Conservation (phyloP, 2,329 filamentous ascomycete species). For the Xylariaceae sp. region DNA sequence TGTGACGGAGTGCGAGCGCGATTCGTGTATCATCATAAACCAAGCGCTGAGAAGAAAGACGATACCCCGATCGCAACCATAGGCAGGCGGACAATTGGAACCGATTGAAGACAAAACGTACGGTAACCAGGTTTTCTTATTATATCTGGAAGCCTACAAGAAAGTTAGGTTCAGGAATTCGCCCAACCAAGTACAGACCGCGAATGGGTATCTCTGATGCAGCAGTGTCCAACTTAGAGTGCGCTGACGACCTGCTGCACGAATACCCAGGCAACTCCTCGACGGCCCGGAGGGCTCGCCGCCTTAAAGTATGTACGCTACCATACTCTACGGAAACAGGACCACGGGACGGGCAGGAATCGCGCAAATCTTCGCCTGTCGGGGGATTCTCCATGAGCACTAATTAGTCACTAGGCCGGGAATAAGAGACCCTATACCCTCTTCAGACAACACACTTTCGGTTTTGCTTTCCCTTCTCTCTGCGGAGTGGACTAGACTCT, state of each 20-base stretch:
- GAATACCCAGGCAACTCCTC: too few relatives aligned
- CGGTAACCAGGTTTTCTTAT: conserved; percentile 3
- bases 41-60: background rate
- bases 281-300: too few relatives aligned
- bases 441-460: background rate
- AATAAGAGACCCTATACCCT: conserved; percentile 9
- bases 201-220: too few relatives aligned
- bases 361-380: background rate
- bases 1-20: background rate
- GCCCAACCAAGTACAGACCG: too few relatives aligned
- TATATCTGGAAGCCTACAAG: conserved; percentile 5
- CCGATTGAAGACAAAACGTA: background rate
- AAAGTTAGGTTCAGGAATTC: background rate
- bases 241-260: too few relatives aligned
- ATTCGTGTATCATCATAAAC: conserved; percentile 24
- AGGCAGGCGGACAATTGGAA: background rate
- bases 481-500: too few relatives aligned
- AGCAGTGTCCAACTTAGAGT: too few relatives aligned
- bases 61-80: conserved; percentile 7
- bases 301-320: background rate
- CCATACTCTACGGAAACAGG: background rate
- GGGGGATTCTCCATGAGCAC: background rate
- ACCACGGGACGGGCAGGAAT: background rate
- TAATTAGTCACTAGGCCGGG: conserved; percentile 5
- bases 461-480: background rate